Percentiles rank a stretch among this genome's conserved stretches.
Evolutionary conservation across 176 grass and related monocot species (phyloP).

Genomic region (Oropetium thomaeum): DNA sequence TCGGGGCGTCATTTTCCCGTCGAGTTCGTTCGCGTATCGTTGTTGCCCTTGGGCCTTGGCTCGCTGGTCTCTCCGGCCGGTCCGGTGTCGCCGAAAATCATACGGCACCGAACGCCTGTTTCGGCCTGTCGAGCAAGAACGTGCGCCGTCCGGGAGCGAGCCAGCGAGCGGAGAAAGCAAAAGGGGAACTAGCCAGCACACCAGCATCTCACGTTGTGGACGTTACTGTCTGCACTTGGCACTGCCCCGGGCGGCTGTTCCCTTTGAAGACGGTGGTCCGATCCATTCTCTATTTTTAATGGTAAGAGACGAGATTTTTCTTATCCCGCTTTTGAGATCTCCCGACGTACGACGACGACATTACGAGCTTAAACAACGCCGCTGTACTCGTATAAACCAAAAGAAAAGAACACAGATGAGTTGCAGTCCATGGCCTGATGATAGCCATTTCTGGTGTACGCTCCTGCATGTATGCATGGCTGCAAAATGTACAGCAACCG

Average conservation of each 20-base stretch:
- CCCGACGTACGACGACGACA: too few species aligned
- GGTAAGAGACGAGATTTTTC: background rate
- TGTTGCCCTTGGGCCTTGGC: background rate
- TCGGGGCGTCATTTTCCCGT: background rate
- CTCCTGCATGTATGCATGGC: background rate
- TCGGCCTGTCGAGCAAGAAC: background rate
- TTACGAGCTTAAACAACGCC: background rate
- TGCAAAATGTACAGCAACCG: background rate
- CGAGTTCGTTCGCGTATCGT: constrained; percentile 15
- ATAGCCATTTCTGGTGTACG: background rate
- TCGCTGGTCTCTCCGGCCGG: background rate
- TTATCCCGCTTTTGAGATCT: background rate
- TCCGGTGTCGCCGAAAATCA: constrained; percentile 10
- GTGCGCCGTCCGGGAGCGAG: background rate
- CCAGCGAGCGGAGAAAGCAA: background rate
- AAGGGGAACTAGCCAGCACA: background rate
- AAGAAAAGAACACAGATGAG: background rate
- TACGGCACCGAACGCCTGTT: constrained; percentile 4
- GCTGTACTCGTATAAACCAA: too few species aligned
- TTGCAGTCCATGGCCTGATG: background rate
- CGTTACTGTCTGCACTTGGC: background rate
- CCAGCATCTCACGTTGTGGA: constrained; percentile 7
- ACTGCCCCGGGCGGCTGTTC: background rate
- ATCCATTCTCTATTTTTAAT: too few species aligned
- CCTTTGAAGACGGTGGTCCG: background rate